Conservation (phyloP, 2,329 filamentous ascomycete species). For the Fusarium coicis region DNA sequence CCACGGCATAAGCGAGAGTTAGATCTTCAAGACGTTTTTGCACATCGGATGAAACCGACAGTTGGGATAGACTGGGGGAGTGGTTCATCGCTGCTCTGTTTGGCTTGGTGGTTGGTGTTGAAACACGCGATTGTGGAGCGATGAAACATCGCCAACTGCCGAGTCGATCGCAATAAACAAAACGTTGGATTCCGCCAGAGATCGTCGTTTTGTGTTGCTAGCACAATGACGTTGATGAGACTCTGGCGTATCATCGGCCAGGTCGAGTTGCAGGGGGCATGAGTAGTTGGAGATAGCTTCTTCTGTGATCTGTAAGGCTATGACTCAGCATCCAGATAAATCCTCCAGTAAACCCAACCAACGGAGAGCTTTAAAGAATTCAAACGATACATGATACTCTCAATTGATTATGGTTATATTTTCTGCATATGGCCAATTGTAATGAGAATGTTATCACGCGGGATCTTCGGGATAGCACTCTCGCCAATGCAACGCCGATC, state of each 20-base stretch:
- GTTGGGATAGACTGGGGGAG: not conserved
- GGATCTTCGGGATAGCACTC: not conserved
- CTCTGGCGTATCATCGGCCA: not conserved
- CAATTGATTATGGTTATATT: no score
- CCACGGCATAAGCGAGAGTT: constrained; percentile 5
- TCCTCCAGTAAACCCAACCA: not conserved
- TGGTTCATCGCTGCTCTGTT: not conserved
- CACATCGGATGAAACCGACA: not conserved
- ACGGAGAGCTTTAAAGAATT: fast-evolving
- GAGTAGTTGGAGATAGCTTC: not conserved
- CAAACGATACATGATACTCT: fast-evolving
- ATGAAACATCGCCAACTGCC: constrained; percentile 16
- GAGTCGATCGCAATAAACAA: constrained; percentile 22
- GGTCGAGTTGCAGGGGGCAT: not conserved
- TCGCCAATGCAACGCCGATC: constrained; percentile 6
- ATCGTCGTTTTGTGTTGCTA: not conserved
- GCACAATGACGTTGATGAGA: constrained; percentile 4
- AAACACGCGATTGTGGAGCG: not conserved
- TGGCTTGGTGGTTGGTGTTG: not conserved
- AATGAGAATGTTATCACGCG: not conserved
- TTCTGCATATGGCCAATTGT: no score
- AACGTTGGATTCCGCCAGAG: not conserved
- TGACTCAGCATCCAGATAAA: no score
- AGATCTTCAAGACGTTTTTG: constrained; percentile 6
- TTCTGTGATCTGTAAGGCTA: not conserved